phyloP scores from a whole-genome alignment of 345 rosid genomes.

The Eucalyptus regnans region DNA sequence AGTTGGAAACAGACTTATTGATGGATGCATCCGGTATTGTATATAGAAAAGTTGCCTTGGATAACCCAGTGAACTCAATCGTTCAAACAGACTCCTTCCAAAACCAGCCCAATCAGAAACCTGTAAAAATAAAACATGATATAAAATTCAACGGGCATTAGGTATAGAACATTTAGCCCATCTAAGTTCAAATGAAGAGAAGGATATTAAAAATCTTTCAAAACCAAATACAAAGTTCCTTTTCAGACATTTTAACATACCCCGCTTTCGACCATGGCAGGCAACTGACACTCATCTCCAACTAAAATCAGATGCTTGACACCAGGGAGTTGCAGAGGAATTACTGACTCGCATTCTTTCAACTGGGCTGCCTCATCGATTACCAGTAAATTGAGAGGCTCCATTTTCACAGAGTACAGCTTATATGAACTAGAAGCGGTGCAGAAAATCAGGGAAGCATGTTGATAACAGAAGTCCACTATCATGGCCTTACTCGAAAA shows the following conservation, averaged over 20 bases:
- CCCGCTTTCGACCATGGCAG: constrained; percentile 30
- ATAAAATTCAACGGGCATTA: neutral
- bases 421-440: constrained; percentile 26
- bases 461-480: constrained; percentile 16
- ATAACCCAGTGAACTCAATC: constrained; percentile 32
- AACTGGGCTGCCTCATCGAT: constrained; percentile 64
- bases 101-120: constrained; percentile 18
- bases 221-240: neutral
- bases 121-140: neutral
- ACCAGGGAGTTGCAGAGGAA: constrained; percentile 34
- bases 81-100: constrained; percentile 64
- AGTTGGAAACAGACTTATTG: constrained; percentile 53
- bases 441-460: constrained; percentile 20
- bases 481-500: neutral
- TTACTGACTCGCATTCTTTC: constrained; percentile 43
- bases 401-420: constrained; percentile 1
- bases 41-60: constrained; percentile 33
- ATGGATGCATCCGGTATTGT: constrained; percentile 82
- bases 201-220: neutral
- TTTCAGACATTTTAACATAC: constrained; percentile 8
- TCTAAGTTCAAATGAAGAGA: neutral
- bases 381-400: constrained; percentile 24
- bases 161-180: neutral
- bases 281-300: constrained; percentile 48
- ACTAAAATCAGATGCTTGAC: constrained; percentile 25